phyloP scores from a whole-genome alignment of 2,329 filamentous ascomycete genomes.

The Fusarium duplospermum region DNA sequence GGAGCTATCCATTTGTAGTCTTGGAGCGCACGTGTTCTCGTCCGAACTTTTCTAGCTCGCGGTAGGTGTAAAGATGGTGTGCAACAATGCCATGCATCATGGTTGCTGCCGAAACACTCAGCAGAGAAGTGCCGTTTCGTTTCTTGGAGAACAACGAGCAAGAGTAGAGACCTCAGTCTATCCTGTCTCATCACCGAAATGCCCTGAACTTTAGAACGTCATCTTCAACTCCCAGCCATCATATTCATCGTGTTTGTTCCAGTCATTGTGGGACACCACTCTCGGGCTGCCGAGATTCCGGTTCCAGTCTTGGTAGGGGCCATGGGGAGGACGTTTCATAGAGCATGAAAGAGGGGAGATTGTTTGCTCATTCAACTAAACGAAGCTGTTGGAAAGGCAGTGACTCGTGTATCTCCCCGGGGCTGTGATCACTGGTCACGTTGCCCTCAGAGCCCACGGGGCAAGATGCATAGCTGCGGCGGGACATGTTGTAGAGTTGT shows the following conservation, averaged over 20 bases:
- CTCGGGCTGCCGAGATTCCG: not conserved
- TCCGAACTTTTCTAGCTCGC: not conserved
- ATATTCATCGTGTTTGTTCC: not conserved
- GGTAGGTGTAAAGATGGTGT: not conserved
- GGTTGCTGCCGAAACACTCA: not conserved
- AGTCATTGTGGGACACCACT: not conserved
- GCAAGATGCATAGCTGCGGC: not conserved
- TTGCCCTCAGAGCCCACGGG: not conserved
- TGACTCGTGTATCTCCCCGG: not conserved
- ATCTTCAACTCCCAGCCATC: not conserved
- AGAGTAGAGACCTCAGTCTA: not conserved
- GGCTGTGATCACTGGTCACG: not conserved
- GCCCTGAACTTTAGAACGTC: not conserved
- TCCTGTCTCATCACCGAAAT: not conserved
- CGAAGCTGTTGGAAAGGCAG: not conserved
- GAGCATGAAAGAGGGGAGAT: not conserved
- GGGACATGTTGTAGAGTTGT: not conserved
- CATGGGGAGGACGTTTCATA: not conserved
- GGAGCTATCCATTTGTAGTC: not conserved
- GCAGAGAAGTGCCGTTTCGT: slow-evolving; percentile 1
- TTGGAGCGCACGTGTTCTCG: slow-evolving; percentile 1
- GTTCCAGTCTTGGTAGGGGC: not conserved
- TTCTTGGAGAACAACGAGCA: not conserved
- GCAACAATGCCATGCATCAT: not conserved
- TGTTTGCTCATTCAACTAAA: not conserved